Evolutionary conservation across 352 stramenopile species (phyloP), one percentile per base, ranked within the genome.

Genomic region (Globisporangium echinulatum): DNA sequence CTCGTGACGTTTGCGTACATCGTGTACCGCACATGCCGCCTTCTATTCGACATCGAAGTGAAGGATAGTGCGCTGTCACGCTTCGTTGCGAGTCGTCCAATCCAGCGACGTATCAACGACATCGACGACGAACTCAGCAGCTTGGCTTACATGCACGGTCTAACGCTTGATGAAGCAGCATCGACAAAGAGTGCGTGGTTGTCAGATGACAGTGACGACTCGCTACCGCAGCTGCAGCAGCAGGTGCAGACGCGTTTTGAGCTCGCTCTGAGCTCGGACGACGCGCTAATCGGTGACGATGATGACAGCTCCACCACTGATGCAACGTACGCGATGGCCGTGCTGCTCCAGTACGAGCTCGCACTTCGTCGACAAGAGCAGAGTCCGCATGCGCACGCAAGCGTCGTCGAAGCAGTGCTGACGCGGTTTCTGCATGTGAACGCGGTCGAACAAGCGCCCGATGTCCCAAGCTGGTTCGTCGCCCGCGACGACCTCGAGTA

Each of bases 341-440:
- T 52, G 15, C 36, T 39, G 48, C 49, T 53, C 36, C 49, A 53
- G 19, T 25, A 53, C 36, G 49, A 53, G 49, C 19, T 53, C 36
- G 19, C 10, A 6, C 14, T 40, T 3, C 49, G 19, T 6, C 8
- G 19, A 40, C 49, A 40, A 1, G 19, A 13, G 19, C 17, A n/a
- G 10, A n/a, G n/a, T n/a, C 1, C 7, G 4, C 42, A 6, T n/a
- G 42, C 42, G 10, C 42, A 47, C 4, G 42, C 10, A 14, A 47
- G 17, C 17, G 17, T 47, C 42, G 8, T 47, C 42, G 5, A 2
- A 1, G 2, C 42, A 3, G 42, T 47, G 42, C 42, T 47, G 11
- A 10, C 14, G 42, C 42, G 42, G 11, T 47, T 47, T n/a, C 1
- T 47, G 11, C 42, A 14, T 7, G 42, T 6, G 8, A n/a, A 14